phyloP scores from a whole-genome alignment of 805 yeast genomes.

The Starmerella khaoyaiensis region DNA sequence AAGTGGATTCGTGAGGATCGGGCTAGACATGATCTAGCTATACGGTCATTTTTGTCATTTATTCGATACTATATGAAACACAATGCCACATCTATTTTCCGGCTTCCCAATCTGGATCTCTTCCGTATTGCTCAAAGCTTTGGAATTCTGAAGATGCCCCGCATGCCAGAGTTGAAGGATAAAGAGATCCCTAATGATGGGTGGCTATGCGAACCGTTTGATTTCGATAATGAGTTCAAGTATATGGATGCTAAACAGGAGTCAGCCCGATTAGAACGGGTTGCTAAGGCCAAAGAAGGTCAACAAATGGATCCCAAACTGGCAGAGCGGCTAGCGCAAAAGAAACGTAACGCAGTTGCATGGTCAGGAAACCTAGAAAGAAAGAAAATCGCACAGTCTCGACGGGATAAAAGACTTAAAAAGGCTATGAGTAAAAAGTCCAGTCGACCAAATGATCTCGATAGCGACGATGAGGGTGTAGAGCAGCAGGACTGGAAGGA shows the following conservation, averaged over 20 bases:
- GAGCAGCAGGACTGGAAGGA: slow-evolving; percentile 77
- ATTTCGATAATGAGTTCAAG: slow-evolving; percentile 47
- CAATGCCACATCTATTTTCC: slow-evolving; percentile 73
- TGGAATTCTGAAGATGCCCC: slow-evolving; percentile 73
- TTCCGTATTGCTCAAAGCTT: slow-evolving; percentile 59
- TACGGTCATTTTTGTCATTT: slow-evolving; percentile 71
- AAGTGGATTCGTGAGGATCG: slow-evolving; percentile 61
- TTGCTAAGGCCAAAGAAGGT: slow-evolving; percentile 32
- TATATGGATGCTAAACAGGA: slow-evolving; percentile 60
- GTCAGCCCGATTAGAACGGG: slow-evolving; percentile 42
- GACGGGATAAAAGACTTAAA: slow-evolving; percentile 57
- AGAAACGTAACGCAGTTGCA: slow-evolving; percentile 39
- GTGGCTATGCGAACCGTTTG: slow-evolving; percentile 52
- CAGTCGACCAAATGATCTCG: slow-evolving; percentile 27
- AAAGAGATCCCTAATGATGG: slow-evolving; percentile 55
- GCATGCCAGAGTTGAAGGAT: slow-evolving; percentile 76
- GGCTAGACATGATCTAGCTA: slow-evolving; percentile 66
- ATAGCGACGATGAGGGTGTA: slow-evolving; percentile 28
- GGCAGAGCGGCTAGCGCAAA: slow-evolving; percentile 17
- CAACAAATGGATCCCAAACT: slow-evolving; percentile 23
- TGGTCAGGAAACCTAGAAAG: slow-evolving; percentile 66
- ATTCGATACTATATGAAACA: slow-evolving; percentile 79
- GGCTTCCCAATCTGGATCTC: slow-evolving; percentile 59
- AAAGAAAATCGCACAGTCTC: slow-evolving; percentile 46
- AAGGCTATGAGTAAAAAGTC: slow-evolving; percentile 41